Evolutionary conservation across 352 stramenopile species (phyloP), one percentile per base, ranked within the genome.

Genomic region (Globisporangium cederbergense): DNA sequence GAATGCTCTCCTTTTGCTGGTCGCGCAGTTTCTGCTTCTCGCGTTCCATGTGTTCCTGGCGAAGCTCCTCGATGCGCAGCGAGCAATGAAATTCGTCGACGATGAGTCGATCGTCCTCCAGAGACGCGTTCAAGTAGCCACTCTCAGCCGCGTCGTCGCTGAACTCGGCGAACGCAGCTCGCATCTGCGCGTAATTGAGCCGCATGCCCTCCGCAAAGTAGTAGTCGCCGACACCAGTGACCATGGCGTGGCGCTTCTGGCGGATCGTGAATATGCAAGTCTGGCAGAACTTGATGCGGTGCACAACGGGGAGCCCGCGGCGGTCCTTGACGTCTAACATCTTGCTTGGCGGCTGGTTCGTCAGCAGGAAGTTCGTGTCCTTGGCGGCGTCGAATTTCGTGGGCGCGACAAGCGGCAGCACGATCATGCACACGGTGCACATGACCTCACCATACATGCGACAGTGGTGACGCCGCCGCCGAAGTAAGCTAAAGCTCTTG

Each of bases 401-500:
- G 14, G 78, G 78, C 0, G 78, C 68, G n/a, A 88, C 73, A 18
- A 92, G 68, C 43, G 81, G 79, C 63, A 92, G 67, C n/a, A 73
- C 75, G 64, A 86, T 76, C 74, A 89, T 83, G 53, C 83, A 91
- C 18, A 72, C 73, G 18, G 74, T 78, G 57, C 82, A 91, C 68
- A 91, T 86, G 55, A 90, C 82, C 59, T 91, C 80, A 16, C 82
- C 84, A 22, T 81, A 93, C 80, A 90, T 88, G 18, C 84, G 84
- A 51, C 84, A 91, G 64, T 90, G 80, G 58, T 93, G n/a, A n/a
- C n/a, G 82, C 25, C 86, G 79, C 34, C 78, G 73, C 34, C 81
- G 78, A 36, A 90, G 65, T 51, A 88, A 74, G 1, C 78, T 69
- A 46, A 91, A 89, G 58, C 76, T 88, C 68, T 89, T 90, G 58